Percentiles rank a stretch among this genome's conserved stretches.
These are phyloP conservation scores for Tricholoma sp. DNA, from an alignment of 768 basidiomycete species.

Conservation along the genomic window DNA sequence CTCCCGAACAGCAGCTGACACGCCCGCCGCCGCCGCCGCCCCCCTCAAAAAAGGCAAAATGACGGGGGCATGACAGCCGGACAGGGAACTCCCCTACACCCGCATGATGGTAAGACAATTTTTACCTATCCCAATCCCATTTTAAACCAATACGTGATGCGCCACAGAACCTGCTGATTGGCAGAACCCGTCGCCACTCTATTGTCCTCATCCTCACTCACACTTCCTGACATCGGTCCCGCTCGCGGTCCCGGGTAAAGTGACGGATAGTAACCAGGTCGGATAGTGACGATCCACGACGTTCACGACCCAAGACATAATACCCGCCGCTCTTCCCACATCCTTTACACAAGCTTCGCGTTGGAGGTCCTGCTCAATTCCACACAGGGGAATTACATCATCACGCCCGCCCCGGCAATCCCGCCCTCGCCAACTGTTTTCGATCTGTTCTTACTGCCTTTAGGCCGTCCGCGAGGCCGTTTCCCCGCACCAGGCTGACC, in stretches of 20 bases:
- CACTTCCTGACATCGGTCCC: background rate
- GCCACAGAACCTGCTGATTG: background rate
- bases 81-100: background rate
- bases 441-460: conserved; percentile 61
- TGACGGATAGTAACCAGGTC: background rate
- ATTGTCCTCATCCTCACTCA: background rate
- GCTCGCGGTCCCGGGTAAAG: background rate
- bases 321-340: background rate
- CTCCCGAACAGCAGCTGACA: background rate
- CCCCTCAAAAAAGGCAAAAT: background rate
- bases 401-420: conserved; percentile 1
- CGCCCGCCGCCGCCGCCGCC: background rate
- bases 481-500: conserved; percentile 30
- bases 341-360: background rate
- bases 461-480: conserved; percentile 61
- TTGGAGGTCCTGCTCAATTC: background rate
- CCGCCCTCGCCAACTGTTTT: background rate
- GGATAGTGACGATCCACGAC: background rate
- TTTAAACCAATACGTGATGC: background rate
- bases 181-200: background rate
- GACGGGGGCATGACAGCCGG: background rate
- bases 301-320: background rate
- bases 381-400: background rate
- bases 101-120: background rate
- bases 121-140: background rate